A percentile compares a stretch with the other conserved stretches of the same genome.
These are phyloP conservation scores for Mollisia scopiformis DNA, from an alignment of 2,329 filamentous ascomycete genomes.

Conservation along the genomic window DNA sequence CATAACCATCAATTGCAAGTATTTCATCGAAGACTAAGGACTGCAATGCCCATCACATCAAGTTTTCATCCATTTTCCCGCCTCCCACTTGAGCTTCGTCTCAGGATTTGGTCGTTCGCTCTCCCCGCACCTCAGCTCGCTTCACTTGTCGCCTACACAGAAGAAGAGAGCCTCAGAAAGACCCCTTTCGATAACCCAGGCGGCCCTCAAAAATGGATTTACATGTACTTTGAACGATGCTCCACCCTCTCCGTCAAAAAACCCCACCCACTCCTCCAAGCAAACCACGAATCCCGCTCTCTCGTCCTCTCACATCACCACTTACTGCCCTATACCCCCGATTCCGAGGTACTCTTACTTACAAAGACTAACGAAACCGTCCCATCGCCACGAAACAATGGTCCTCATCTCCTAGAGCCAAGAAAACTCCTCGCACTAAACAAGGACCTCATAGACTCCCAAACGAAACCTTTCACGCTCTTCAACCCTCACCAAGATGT, in stretches of 20 bases:
- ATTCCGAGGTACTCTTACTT: too few relatives aligned
- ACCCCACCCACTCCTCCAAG: slow-evolving; percentile 1
- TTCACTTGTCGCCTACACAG: neutral
- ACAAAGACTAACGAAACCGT: too few relatives aligned
- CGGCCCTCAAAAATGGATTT: neutral
- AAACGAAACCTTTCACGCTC: neutral
- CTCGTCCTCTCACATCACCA: neutral
- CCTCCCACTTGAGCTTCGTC: neutral
- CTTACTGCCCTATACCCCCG: too few relatives aligned
- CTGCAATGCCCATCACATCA: too few relatives aligned
- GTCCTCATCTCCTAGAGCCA: neutral
- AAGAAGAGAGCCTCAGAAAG: neutral
- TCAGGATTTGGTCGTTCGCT: neutral
- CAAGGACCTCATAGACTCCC: neutral
- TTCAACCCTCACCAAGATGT: slow-evolving; percentile 1
- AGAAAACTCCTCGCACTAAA: neutral
- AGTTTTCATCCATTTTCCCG: neutral
- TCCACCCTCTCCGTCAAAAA: neutral
- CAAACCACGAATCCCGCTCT: neutral
- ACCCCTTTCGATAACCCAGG: too few relatives aligned
- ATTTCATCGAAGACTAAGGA: too few relatives aligned
- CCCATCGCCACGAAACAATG: neutral
- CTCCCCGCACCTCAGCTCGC: neutral
- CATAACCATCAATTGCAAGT: too few relatives aligned
- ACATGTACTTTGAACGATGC: neutral